These are phyloP conservation scores for Solanum commersonii DNA, from an alignment of 257 asterid species.

Conservation along the genomic window DNA sequence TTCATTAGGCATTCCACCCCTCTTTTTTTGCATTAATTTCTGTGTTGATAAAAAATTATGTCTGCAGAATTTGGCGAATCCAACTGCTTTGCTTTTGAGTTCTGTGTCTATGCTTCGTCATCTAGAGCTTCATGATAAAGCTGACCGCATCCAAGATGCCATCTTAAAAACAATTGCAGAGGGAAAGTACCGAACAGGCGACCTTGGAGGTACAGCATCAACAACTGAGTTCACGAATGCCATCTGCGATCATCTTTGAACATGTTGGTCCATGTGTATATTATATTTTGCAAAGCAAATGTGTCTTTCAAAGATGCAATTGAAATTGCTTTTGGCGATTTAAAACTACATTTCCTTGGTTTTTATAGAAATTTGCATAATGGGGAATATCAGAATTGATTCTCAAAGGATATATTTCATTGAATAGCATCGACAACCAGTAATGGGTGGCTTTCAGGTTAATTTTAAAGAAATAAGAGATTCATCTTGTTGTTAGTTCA, in stretches of 20 bases:
- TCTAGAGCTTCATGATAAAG: conserved; percentile 66
- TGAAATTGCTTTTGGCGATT: not conserved
- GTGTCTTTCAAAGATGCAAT: not conserved
- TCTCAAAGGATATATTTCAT: not conserved
- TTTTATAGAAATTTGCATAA: not conserved
- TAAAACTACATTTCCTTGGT: not conserved
- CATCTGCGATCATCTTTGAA: conserved; percentile 65
- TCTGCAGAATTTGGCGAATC: conserved; percentile 84
- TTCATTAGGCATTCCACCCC: not conserved
- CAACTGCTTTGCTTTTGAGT: conserved; percentile 92
- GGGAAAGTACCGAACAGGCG: conserved; percentile 83
- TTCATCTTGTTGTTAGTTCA: not conserved
- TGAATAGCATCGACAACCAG: not conserved
- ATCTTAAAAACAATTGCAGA: conserved; percentile 78
- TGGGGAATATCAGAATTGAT: not conserved
- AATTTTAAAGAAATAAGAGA: not conserved
- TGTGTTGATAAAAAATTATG: not conserved
- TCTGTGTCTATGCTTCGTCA: conserved; percentile 76
- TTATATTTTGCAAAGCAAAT: conserved; percentile 9
- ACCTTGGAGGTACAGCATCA: conserved; percentile 82
- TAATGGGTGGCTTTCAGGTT: not conserved
- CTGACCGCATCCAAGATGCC: conserved; percentile 74
- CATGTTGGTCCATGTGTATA: conserved; percentile 10
- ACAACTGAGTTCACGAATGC: conserved; percentile 83
- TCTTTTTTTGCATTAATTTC: not conserved